A percentile compares a stretch with the other conserved stretches of the same genome.
Conservation (phyloP, 2,329 filamentous ascomycete genomes). For the Alternaria angustiovoidea region DNA sequence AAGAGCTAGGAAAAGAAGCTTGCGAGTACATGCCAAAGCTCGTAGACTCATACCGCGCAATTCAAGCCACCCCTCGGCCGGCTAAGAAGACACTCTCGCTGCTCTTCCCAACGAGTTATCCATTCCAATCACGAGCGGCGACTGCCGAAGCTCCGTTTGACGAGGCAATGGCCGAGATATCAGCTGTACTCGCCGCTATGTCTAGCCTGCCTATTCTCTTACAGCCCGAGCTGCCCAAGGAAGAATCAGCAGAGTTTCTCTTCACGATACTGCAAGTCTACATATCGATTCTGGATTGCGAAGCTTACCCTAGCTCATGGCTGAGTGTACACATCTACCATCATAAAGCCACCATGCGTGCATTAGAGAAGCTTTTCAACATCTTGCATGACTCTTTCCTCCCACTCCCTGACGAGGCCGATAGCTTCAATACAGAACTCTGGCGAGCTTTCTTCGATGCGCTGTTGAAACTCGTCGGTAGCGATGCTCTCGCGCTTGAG, state of each 20-base stretch:
- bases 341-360: slow-evolving; percentile 87
- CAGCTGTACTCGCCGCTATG: slow-evolving; percentile 83
- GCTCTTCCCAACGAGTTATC: slow-evolving; percentile 88
- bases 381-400: slow-evolving; percentile 85
- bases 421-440: slow-evolving; percentile 88
- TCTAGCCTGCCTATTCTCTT: slow-evolving; percentile 77
- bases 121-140: slow-evolving; percentile 79
- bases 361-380: slow-evolving; percentile 80
- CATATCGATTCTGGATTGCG: slow-evolving; percentile 86
- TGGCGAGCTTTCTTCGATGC: slow-evolving; percentile 96
- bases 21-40: slow-evolving; percentile 91
- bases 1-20: slow-evolving; percentile 79
- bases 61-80: slow-evolving; percentile 71
- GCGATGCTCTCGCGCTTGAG: slow-evolving; percentile 86
- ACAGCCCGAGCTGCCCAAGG: slow-evolving; percentile 76
- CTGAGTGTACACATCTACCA: slow-evolving; percentile 93
- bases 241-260: slow-evolving; percentile 77
- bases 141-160: slow-evolving; percentile 73
- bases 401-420: slow-evolving; percentile 88
- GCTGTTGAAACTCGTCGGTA: slow-evolving; percentile 86
- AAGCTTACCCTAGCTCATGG: slow-evolving; percentile 90
- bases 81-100: slow-evolving; percentile 74
- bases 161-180: slow-evolving; percentile 87
- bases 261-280: slow-evolving; percentile 83
- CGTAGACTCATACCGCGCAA: slow-evolving; percentile 84